A percentile compares a stretch with the other conserved stretches of the same genome.
phyloP scores from a whole-genome alignment of 371 early-diverging fungal species.

The Basidiobolus meristosporus region DNA sequence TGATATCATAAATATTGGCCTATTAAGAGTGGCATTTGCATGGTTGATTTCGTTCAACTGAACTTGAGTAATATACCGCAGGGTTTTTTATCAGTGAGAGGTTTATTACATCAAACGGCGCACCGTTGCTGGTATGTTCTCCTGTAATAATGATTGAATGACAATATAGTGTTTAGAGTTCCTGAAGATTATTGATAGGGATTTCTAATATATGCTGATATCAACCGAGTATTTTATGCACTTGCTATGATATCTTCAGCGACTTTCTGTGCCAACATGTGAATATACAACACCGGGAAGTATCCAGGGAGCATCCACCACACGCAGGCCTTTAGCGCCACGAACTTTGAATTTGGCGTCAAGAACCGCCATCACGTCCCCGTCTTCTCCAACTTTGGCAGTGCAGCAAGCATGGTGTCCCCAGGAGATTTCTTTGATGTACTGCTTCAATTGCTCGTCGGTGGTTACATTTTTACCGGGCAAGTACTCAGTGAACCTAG shows the following conservation, averaged over 20 bases:
- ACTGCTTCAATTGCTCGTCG: not conserved
- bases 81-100: too few species aligned
- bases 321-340: slow-evolving; percentile 11
- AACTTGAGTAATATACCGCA: too few species aligned
- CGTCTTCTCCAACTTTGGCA: slow-evolving; percentile 12
- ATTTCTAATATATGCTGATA: too few species aligned
- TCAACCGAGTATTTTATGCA: too few species aligned
- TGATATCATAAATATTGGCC: too few species aligned
- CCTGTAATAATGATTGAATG: too few species aligned
- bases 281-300: slow-evolving; percentile 7
- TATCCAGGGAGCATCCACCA: slow-evolving; percentile 9
- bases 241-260: slow-evolving; percentile 2
- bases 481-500: not conserved
- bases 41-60: too few species aligned
- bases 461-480: not conserved
- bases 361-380: slow-evolving; percentile 11
- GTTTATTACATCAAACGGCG: too few species aligned
- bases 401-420: slow-evolving; percentile 10
- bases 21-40: too few species aligned
- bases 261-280: slow-evolving; percentile 11
- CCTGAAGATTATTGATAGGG: too few species aligned
- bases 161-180: too few species aligned
- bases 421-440: slow-evolving; percentile 4
- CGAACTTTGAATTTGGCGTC: slow-evolving; percentile 12
- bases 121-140: too few species aligned